Base-by-base conservation (phyloP, 371 early-diverging fungal species). In the Coemansia sp. region DNA sequence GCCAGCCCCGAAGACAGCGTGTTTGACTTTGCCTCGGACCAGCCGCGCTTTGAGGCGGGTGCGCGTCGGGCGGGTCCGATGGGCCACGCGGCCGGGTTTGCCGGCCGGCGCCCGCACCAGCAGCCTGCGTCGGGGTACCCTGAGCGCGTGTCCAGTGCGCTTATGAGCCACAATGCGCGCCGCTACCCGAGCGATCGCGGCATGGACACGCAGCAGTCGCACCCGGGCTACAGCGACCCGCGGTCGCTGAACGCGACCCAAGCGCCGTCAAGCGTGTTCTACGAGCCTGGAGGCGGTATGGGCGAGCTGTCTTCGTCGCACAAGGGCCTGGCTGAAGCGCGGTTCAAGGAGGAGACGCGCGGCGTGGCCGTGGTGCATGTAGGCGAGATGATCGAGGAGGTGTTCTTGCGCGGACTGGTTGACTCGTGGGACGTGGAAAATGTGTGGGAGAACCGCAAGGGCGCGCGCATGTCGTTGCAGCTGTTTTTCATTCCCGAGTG, bases 341-440 rank as follows among this genome's bases (percentile, higher is more conserved):
- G 52, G 33, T 69, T 74, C 55, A 66, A 62, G 31, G 76, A 76
- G 55, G 80, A 80, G 52, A 80, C 80, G 48, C 64, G 75, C 35
- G 80, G 80, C 2, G 80, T 75, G 45, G 80, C 80, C 1, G 80
- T 79, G 5, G 68, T 80, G 40, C 68, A 72, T 35, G 66, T 80
- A 5, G 68, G 72, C 51, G 76, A 76, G 42, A 80, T 80, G 75
- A 43, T 80, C 16, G 66, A 72, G 33, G 80, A 77, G 49, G 80
- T 80, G 20, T 76, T 77, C 34, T 38, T 80, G 57, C 68, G 63
- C 36, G 65, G 65, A 1, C 70, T 80, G 11, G 64, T 80, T 5
- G 80, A 80, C 59, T 71, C 74, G 48, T 80, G 80, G 80, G 78
- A 78, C 50, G 80, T 80, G 8, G 80, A 79, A 45, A 74, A 77